These are phyloP conservation scores for Erucastrum elatum DNA, from an alignment of 345 rosid genomes.

Conservation along the genomic window DNA sequence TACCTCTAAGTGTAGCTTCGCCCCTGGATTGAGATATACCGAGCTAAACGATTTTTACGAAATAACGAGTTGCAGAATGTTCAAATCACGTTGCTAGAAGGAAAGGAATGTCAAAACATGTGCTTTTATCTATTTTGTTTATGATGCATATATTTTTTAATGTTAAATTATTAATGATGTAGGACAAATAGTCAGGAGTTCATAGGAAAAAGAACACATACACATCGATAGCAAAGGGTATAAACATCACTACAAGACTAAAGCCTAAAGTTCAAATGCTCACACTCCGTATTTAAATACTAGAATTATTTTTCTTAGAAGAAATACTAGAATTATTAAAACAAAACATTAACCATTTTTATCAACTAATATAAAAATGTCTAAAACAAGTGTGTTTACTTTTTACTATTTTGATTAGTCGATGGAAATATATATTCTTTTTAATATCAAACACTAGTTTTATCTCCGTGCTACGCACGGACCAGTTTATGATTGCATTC, in stretches of 20 bases:
- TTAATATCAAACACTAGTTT: neutral
- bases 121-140: neutral
- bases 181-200: neutral
- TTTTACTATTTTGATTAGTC: neutral
- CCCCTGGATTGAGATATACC: neutral
- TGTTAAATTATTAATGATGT: neutral
- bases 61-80: neutral
- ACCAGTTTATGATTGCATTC: no score
- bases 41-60: neutral
- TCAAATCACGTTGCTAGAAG: neutral
- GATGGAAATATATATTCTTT: neutral
- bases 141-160: neutral
- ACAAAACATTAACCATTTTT: neutral
- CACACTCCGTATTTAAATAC: neutral
- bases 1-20: no score
- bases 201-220: neutral
- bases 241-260: neutral
- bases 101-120: neutral
- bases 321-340: neutral
- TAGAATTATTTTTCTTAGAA: neutral
- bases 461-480: no score
- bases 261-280: constrained; percentile 7
- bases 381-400: neutral
- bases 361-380: neutral
- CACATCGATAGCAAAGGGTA: neutral